Evolutionary conservation across 768 basidiomycete genomes (phyloP), one percentile per base, ranked within the genome.

Genomic region (Lyophyllum shimeji): DNA sequence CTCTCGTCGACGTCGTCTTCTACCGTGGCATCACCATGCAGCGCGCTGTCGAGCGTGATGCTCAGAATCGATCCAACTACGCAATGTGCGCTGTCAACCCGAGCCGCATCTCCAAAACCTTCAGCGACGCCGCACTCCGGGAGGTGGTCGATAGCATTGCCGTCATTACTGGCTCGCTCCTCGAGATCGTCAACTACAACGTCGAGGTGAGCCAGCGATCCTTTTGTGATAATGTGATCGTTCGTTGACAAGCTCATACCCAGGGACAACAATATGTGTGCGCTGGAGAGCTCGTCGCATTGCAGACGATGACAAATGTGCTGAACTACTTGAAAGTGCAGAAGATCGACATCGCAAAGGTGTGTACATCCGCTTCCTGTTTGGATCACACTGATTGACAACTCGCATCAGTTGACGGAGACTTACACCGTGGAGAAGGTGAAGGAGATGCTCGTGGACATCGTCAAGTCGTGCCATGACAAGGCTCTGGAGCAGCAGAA

Each of bases 1-100:
- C 93, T 1, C 86, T 98, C 46, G 93, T 95, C 65, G 97, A 99
- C 63, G 93, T 99, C 66, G 96, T 99, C 24, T 99, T 99, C 82
- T 99, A 98, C 73, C 93, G 97, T 70, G 97, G 97, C 64, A 95
- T 99, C 68, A 99, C 97, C 33, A 99, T 98, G 97, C 97, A 98
- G 68, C 93, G 97, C 21, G 97, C 97, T 24, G 97, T 99, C 55
- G 94, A 97, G 73, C 93, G 97, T 29, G 97, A 99, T 67, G 79
- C 88, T 1, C 78, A 90, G 55, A 95, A 95, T 66, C 85, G 97
- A 34, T 96, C 93, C 23, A 94, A 95, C 69, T 99, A 98, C 65
- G 95, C 94, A 8, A 98, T 99, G 97, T 95, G 95, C 71, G 96
- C 97, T n/a, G 91, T 97, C 63, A 98, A 99, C 71, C 96, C 96